Evolutionary conservation across 2,329 filamentous ascomycete genomes (phyloP), one percentile per base, ranked within the genome.

Genomic region (Diaporthe longicolla): DNA sequence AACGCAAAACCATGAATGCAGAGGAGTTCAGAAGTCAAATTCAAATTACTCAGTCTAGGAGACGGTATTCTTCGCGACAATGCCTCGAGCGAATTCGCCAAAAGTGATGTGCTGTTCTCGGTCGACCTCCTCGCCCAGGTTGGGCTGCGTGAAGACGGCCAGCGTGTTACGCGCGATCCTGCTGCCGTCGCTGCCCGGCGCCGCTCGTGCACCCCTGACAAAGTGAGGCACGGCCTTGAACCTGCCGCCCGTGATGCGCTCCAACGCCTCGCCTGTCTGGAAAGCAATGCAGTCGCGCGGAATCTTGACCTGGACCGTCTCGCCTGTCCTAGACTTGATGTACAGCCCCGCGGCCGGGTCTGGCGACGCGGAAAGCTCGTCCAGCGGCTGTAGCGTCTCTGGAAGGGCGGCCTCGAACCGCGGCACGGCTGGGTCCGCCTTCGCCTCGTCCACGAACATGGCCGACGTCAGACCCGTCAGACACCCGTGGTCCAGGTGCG

Each of bases 191-290:
- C 84, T 85, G 73, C 87, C 83, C 50, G 83, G 84, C 58, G 87
- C 88, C 1, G 89, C 86, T 77, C 89, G 88, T 6, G 93, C 92
- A 0, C 95, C 96, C 77, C 93, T 89, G 11, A 99, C 97, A 82
- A 97, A 98, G 86, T 99, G 97, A 77, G 97, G 96, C 75, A 98
- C 97, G 1, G 97, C 97, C 83, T 93, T 94, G 87, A 99, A 98
- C 80, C 90, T 92, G 13, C 97, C 97, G n/a, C 89, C 87, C 0
- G 96, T 98, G 81, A 99, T 98, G 73, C 94, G 88, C 84, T 98
- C 93, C 68, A 99, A 86, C 0, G 96, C 93, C 84, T 98, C 95
- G 2, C 96, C 97, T 0, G 96, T 99, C 86, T 99, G 96, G 82
- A 99, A 99, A 0, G 94, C 97, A 66, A 99, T 92, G 82, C 95